Percentiles rank a stretch among this genome's conserved stretches.
These are phyloP conservation scores for Amaranthus cruentus DNA, from an alignment of 148 eudicot genomes.

Conservation along the genomic window DNA sequence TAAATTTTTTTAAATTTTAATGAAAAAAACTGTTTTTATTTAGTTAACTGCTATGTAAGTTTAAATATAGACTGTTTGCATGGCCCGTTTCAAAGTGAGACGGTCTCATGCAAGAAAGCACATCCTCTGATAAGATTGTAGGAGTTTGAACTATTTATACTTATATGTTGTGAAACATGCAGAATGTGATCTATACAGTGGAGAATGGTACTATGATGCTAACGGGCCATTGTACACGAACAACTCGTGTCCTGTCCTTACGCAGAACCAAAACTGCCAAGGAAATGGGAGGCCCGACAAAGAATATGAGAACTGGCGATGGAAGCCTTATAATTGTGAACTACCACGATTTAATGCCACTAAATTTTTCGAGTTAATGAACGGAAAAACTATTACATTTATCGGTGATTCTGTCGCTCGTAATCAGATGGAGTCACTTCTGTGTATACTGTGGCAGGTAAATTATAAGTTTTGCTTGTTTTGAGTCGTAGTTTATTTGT, in stretches of 20 bases:
- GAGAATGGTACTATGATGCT: constrained; percentile 63
- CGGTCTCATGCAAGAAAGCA: too few relatives aligned
- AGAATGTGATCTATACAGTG: constrained; percentile 75
- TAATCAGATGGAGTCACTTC: constrained; percentile 59
- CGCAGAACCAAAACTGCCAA: constrained; percentile 83
- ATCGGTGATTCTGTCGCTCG: constrained; percentile 79
- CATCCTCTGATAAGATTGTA: too few relatives aligned
- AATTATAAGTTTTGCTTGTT: neutral
- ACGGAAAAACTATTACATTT: constrained; percentile 73
- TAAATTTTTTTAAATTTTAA: too few relatives aligned
- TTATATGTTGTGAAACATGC: constrained; percentile 6
- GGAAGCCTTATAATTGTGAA: constrained; percentile 71
- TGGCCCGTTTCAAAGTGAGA: too few relatives aligned
- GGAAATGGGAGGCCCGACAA: constrained; percentile 93
- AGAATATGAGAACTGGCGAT: constrained; percentile 79
- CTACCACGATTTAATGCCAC: constrained; percentile 52
- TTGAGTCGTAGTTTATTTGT: too few relatives aligned
- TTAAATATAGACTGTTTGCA: too few relatives aligned
- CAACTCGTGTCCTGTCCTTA: constrained; percentile 64
- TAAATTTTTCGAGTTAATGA: constrained; percentile 69
- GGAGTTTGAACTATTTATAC: too few relatives aligned
- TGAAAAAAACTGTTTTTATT: too few relatives aligned
- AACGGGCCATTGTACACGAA: constrained; percentile 67
- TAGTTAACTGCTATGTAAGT: too few relatives aligned
- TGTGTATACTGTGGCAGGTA: constrained; percentile 97